Evolutionary conservation across 208 protist species (phyloP), one percentile per base, ranked within the genome.

Genomic region (Leishmania tropica): DNA sequence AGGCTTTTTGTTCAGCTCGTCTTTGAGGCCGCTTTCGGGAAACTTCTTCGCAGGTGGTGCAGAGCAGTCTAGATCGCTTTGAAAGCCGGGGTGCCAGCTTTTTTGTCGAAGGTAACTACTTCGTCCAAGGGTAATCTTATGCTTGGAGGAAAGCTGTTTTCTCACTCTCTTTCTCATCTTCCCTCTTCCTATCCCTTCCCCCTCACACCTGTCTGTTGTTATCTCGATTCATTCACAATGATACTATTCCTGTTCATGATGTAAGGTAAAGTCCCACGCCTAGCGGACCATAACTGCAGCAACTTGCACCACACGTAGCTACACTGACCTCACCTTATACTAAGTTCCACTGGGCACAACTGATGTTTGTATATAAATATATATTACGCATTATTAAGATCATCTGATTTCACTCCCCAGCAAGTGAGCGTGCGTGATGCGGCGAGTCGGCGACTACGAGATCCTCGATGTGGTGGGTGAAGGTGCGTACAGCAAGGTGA

Each of bases 391-490:
- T 15, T 73, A 53, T 42, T 53, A 31, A 51, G 2, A 24, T 73
- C 4, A 53, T 73, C 37, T 24, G 42, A 35, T 48, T 53, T 31
- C 21, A 51, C 8, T n/a, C 42, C 51, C 7, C 7, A 75, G 31
- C 13, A 58, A 54, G 47, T 42, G 82, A 67, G 47, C 13, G 71
- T 65, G 67, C 6, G 24, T 48, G 24, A 96, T 96, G 92, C 81
- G 89, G 51, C 88, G 87, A 21, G 94, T 96, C 6, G 94, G 94
- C n/a, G 91, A 97, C 48, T 97, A 97, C 78, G 94, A 97, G 79
- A 81, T 97, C 28, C 84, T 95, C 1, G 89, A 95, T 62, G 95
- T 93, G 3, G 60, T 97, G 5, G 94, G 93, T 19, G 84, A 90
- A 72, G 94, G 94, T 58, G 87, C 92, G 0, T 96, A 87, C 83